A percentile compares a stretch with the other conserved stretches of the same genome.
Conservation (phyloP, 305 asterid genomes). For the Fraxinus baroniana region DNA sequence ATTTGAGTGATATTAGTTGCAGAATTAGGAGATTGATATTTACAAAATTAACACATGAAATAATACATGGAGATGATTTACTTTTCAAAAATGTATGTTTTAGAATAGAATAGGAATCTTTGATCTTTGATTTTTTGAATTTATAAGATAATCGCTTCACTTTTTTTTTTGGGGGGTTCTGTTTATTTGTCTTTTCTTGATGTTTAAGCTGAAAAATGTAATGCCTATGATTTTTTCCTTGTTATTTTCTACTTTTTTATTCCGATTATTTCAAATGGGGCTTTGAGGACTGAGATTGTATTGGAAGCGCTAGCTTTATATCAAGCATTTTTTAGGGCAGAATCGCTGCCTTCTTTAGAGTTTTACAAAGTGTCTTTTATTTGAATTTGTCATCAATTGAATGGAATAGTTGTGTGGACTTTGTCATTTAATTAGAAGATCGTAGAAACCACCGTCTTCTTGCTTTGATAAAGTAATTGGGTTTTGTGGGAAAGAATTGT, state of each 20-base stretch:
- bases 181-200: neutral
- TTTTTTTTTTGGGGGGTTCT: too few relatives aligned
- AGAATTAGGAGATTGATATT: too few relatives aligned
- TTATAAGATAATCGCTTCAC: too few relatives aligned
- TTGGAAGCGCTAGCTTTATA: too few relatives aligned
- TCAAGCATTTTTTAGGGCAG: neutral
- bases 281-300: too few relatives aligned
- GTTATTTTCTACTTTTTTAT: neutral
- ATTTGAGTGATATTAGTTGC: too few relatives aligned
- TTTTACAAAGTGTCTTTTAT: slow-evolving; percentile 4
- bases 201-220: neutral
- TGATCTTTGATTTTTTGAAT: too few relatives aligned
- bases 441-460: slow-evolving; percentile 27
- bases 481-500: neutral
- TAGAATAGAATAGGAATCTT: too few relatives aligned
- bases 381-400: slow-evolving; percentile 33
- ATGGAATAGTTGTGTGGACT: neutral
- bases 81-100: too few relatives aligned
- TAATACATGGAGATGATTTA: too few relatives aligned
- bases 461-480: slow-evolving; percentile 11
- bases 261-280: neutral
- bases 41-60: too few relatives aligned
- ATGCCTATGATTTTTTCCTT: neutral
- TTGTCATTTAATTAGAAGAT: neutral
- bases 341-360: neutral